Evolutionary conservation across 106 monocot species (phyloP).

Genomic region (Allium fistulosum): DNA sequence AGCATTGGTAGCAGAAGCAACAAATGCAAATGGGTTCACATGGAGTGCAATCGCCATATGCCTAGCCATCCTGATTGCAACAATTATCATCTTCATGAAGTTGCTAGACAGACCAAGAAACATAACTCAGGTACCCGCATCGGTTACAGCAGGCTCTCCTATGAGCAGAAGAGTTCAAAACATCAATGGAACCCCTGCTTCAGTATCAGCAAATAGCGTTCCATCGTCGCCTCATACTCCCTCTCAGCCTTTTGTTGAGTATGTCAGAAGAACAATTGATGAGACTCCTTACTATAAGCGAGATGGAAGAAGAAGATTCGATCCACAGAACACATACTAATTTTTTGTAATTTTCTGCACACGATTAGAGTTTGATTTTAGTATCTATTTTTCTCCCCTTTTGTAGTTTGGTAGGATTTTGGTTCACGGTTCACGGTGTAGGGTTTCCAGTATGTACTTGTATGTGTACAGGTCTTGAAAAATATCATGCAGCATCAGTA

Average conservation of each 20-base stretch:
- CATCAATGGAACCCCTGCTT: background rate
- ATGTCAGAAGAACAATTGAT: conserved; percentile 81
- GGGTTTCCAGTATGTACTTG: too few species aligned
- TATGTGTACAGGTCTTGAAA: too few species aligned
- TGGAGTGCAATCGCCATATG: conserved; percentile 36
- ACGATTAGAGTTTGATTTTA: too few species aligned
- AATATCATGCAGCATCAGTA: too few species aligned
- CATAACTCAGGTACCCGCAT: conserved; percentile 12
- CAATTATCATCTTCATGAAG: conserved; percentile 48
- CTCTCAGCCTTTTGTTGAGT: conserved; percentile 65
- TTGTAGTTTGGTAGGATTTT: too few species aligned
- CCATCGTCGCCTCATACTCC: conserved; percentile 51
- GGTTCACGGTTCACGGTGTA: too few species aligned
- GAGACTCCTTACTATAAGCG: conserved; percentile 87
- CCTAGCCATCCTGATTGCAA: conserved; percentile 28
- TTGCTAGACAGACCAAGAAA: conserved; percentile 41
- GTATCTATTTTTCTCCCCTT: too few species aligned
- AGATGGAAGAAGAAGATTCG: conserved; percentile 48
- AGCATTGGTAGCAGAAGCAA: conserved; percentile 4
- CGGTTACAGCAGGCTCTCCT: conserved; percentile 2
- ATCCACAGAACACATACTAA: conserved; percentile 79
- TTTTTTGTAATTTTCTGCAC: background rate
- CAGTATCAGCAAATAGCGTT: background rate
- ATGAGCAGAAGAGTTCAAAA: background rate
- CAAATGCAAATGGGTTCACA: conserved; percentile 6